phyloP scores from a whole-genome alignment of 169 alveolate genomes.

The Plasmodium cynomolgi region DNA sequence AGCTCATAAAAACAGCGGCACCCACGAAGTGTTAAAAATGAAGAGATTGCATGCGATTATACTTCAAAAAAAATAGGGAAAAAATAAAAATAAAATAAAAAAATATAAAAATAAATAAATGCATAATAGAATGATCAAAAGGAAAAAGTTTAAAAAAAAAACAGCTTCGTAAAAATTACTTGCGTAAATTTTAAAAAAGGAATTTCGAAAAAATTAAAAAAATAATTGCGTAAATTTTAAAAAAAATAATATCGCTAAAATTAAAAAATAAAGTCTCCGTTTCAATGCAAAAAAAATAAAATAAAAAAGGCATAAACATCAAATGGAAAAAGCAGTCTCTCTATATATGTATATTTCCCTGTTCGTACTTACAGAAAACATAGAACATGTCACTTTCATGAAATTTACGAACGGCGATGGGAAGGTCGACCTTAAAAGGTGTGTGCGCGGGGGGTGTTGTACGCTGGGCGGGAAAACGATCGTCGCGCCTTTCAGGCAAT shows the following conservation, averaged over 20 bases:
- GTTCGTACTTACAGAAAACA: neutral
- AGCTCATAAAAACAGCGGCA: neutral
- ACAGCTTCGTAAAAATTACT: neutral
- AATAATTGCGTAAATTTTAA: too few relatives aligned
- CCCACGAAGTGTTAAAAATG: neutral
- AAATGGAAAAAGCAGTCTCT: neutral
- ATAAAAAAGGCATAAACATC: neutral
- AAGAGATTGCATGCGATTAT: neutral
- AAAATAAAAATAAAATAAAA: neutral
- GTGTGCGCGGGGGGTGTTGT: neutral
- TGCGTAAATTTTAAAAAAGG: neutral
- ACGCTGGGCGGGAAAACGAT: neutral
- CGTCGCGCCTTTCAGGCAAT: neutral
- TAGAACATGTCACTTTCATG: neutral
- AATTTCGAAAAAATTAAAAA: too few relatives aligned
- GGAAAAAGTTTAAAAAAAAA: neutral
- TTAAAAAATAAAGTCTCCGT: neutral
- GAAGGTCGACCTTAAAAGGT: neutral
- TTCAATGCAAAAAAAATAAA: neutral
- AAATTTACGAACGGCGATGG: neutral
- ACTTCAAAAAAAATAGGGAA: neutral
- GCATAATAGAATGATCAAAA: neutral
- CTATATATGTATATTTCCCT: neutral
- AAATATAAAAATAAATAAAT: neutral
- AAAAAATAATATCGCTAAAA: neutral